Evolutionary conservation across 73 alveolate genomes (phyloP).

Genomic region (Tetrahymena elliotti): DNA sequence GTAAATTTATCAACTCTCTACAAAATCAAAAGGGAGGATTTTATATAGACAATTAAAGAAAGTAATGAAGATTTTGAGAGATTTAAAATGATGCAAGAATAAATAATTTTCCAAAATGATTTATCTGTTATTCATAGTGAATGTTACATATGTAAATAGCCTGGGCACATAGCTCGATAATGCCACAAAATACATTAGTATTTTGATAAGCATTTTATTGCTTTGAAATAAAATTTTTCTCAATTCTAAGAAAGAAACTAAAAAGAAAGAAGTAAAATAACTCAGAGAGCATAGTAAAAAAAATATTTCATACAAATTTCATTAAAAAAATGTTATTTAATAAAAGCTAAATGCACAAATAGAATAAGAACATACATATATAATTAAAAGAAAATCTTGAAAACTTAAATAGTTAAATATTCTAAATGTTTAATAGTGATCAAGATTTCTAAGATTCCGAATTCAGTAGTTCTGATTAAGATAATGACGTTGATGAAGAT

Average conservation of each 20-base stretch:
- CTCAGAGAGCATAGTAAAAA: background rate
- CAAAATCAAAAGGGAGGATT: background rate
- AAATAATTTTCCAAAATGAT: background rate
- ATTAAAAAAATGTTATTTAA: no score
- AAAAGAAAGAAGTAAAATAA: background rate
- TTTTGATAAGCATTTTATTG: background rate
- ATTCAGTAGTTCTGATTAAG: background rate
- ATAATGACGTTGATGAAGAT: background rate
- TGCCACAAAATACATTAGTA: background rate
- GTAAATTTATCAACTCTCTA: background rate
- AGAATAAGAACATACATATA: background rate
- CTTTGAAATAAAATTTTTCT: background rate
- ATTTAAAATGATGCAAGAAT: background rate
- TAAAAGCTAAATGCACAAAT: background rate
- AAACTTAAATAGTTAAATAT: background rate
- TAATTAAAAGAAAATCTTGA: background rate
- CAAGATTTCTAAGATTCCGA: background rate
- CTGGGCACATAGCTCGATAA: background rate
- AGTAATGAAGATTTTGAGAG: background rate
- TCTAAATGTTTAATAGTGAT: background rate
- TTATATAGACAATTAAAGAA: background rate
- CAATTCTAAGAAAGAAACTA: background rate
- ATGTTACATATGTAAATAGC: background rate
- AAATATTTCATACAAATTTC: no score
- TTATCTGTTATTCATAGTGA: background rate